phyloP scores from a whole-genome alignment of 345 rosid genomes.

The Rhizophora apiculata region DNA sequence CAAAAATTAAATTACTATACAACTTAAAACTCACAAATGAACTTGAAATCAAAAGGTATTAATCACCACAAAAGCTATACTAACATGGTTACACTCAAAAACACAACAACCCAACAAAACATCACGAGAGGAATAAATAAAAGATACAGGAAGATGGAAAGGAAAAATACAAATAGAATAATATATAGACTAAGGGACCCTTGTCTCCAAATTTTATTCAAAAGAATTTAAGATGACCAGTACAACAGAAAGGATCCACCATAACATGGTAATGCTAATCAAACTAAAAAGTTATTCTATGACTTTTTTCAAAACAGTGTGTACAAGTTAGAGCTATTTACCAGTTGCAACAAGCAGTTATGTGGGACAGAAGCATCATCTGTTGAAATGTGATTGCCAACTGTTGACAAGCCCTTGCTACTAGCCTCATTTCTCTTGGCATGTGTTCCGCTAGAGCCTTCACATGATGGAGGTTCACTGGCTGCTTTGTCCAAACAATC shows the following conservation, averaged over 20 bases:
- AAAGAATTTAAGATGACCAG: not conserved
- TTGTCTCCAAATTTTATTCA: not conserved
- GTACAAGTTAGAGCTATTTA: slow-evolving; percentile 32
- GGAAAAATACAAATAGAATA: too few species aligned
- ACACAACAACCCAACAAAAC: too few species aligned
- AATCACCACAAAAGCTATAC: too few species aligned
- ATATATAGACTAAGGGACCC: too few species aligned
- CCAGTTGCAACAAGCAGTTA: slow-evolving; percentile 76
- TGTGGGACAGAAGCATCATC: slow-evolving; percentile 33
- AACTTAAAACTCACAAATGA: too few species aligned
- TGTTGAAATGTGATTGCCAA: slow-evolving; percentile 28
- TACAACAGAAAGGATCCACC: not conserved
- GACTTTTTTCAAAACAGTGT: not conserved
- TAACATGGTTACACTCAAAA: too few species aligned
- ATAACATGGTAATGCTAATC: not conserved
- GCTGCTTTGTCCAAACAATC: slow-evolving; percentile 22
- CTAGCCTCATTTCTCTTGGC: slow-evolving; percentile 25
- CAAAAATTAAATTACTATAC: too few species aligned
- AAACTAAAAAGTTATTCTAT: not conserved
- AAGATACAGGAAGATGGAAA: too few species aligned
- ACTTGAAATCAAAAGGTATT: too few species aligned
- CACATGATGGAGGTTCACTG: slow-evolving; percentile 36
- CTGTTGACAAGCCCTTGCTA: slow-evolving; percentile 29
- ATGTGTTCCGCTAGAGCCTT: slow-evolving; percentile 37
- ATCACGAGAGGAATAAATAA: too few species aligned